Conservation (phyloP, 2,329 filamentous ascomycete genomes). For the Penicillium sp. region DNA sequence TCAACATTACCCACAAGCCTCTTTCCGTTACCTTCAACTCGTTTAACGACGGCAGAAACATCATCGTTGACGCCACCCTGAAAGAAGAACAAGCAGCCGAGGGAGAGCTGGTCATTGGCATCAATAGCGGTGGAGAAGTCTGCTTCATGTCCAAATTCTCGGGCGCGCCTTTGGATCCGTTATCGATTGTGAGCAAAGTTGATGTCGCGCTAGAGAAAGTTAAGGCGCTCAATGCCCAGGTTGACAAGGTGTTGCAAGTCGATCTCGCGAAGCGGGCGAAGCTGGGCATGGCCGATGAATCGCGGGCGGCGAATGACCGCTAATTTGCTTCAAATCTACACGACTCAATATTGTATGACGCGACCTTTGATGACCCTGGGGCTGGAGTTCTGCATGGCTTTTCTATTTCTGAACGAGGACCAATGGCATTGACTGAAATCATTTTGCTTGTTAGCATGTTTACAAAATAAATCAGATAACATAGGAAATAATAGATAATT, state of each 20-base stretch:
- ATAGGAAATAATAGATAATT: background rate
- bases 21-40: constrained; percentile 89
- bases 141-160: constrained; percentile 91
- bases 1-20: constrained; percentile 89
- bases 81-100: constrained; percentile 58
- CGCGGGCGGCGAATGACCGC: constrained; percentile 82
- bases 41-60: constrained; percentile 55
- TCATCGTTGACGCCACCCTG: constrained; percentile 48
- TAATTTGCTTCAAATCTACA: constrained; percentile 38
- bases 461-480: background rate
- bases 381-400: constrained; percentile 15
- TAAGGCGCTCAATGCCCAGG: constrained; percentile 72
- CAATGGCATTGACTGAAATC: background rate
- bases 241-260: constrained; percentile 72
- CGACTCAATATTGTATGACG: constrained; percentile 19
- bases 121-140: constrained; percentile 87
- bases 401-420: background rate
- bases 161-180: constrained; percentile 76
- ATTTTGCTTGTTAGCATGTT: background rate
- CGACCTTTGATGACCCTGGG: constrained; percentile 24
- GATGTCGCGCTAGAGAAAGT: constrained; percentile 74
- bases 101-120: constrained; percentile 72
- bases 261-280: constrained; percentile 64
- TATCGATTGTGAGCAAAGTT: constrained; percentile 74
- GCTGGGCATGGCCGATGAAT: constrained; percentile 78